Base-by-base conservation (phyloP, 2,329 filamentous ascomycete species). In the Aspergillus sp. region DNA sequence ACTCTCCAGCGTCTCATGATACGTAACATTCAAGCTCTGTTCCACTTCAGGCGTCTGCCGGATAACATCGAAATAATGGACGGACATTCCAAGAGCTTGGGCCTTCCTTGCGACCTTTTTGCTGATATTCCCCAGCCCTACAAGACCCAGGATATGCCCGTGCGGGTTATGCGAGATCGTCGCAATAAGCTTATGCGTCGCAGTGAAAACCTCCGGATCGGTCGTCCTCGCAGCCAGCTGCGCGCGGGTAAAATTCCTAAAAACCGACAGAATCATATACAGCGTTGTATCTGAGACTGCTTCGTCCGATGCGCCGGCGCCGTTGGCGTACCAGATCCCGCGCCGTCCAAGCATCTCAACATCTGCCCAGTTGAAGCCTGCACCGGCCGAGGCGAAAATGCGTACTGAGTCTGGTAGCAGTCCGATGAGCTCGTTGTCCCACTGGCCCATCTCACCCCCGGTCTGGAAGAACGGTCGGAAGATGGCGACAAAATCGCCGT, bases 341-440 rank as follows among this genome's bases (percentile, higher is more conserved):
- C 65, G 67, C 0, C 66, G 62, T 5, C 70, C 80, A 52, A 85
- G 73, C 0, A 0, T 73, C 69, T 80, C 73, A 0, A 82, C 85
- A 62, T 89, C 83, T 0, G 83, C 86, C 86, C 86, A 88, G 71
- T 89, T 85, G 66, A 85, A 89, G 17, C 86, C 82, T 4, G 86
- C 86, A 3, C 86, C 86, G 5, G 86, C 86, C 54, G 82, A 85
- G 44, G 86, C 84, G 73, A 86, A 88, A 30, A 89, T 82, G 61
- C 79, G 80, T 62, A 86, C 82, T 24, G 77, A 82, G 2, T 69
- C 42, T 0, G 86, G 86, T 4, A 89, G 72, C 19, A 85, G 70
- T 1, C 68, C 66, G 39, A 89, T 83, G 17, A 89, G 70, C 66
- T 88, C 85, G 19, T 75, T 68, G 64, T 89, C 82, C 85, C 86